A percentile compares a stretch with the other conserved stretches of the same genome.
Conservation (phyloP, 2,329 filamentous ascomycete species). For the Rhinocladiella mackenziei region DNA sequence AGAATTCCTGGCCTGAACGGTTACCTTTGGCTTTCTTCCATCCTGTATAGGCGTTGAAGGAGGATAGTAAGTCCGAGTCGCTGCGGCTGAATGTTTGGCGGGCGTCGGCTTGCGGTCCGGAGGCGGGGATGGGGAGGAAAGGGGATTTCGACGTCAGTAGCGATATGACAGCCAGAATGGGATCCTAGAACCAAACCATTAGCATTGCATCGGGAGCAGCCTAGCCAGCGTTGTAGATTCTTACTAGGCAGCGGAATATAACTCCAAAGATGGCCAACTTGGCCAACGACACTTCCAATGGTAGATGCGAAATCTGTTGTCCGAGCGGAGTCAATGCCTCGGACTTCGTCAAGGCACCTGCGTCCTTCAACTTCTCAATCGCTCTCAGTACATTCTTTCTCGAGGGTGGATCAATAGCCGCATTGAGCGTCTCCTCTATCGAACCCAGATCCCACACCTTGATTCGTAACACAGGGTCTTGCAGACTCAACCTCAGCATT, state of each 20-base stretch:
- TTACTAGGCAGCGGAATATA: constrained; percentile 73
- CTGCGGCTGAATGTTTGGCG: constrained; percentile 74
- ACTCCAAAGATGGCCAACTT: constrained; percentile 85
- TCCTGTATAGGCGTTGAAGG: constrained; percentile 86
- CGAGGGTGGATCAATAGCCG: constrained; percentile 85
- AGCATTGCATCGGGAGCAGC: no score
- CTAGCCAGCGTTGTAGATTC: no score
- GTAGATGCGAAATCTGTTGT: constrained; percentile 78
- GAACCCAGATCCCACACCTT: constrained; percentile 96
- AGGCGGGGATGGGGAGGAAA: constrained; percentile 79
- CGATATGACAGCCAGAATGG: constrained; percentile 84
- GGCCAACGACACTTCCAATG: constrained; percentile 88
- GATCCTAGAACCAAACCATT: no score
- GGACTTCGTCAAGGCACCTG: constrained; percentile 73
- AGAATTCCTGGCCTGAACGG: constrained; percentile 75
- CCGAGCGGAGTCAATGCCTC: constrained; percentile 88
- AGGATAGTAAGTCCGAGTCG: constrained; percentile 86
- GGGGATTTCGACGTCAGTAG: constrained; percentile 93
- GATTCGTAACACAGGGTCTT: constrained; percentile 90
- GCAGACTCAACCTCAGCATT: constrained; percentile 87
- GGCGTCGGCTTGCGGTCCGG: constrained; percentile 53
- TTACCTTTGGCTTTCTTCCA: constrained; percentile 81
- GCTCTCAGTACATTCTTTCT: constrained; percentile 89
- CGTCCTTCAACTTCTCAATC: constrained; percentile 88
- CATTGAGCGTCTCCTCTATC: constrained; percentile 82